These are phyloP conservation scores for Lathyrus tuberosus DNA, from an alignment of 306 rosid species.

Conservation along the genomic window DNA sequence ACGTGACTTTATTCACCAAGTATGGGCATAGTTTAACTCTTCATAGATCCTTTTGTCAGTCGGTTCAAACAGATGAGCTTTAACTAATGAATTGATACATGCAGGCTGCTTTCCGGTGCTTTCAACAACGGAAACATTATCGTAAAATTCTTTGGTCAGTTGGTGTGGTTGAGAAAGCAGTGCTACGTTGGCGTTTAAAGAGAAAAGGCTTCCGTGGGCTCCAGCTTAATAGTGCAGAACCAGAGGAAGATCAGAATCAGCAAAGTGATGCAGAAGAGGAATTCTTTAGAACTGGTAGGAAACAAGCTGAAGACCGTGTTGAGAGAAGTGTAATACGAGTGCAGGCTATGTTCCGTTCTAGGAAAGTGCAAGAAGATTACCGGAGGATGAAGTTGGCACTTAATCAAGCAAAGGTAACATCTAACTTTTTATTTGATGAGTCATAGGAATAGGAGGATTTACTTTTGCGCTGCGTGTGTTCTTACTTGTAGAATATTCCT, in stretches of 20 bases:
- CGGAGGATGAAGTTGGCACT: constrained; percentile 83
- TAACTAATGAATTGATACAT: constrained; percentile 26
- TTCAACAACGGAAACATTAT: constrained; percentile 76
- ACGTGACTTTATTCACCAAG: constrained; percentile 11
- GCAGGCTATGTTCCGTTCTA: constrained; percentile 92
- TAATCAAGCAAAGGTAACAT: constrained; percentile 61
- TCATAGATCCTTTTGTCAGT: neutral
- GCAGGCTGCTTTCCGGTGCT: constrained; percentile 90
- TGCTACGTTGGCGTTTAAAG: constrained; percentile 91
- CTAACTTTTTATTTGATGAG: constrained; percentile 9
- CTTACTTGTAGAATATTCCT: constrained; percentile 34
- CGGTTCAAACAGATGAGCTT: constrained; percentile 1
- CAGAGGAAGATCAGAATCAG: constrained; percentile 38
- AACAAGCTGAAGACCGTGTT: constrained; percentile 83
- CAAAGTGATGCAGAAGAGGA: constrained; percentile 75
- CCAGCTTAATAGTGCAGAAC: constrained; percentile 49
- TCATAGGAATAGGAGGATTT: constrained; percentile 7
- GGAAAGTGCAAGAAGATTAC: constrained; percentile 90
- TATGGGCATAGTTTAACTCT: constrained; percentile 5
- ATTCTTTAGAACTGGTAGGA: constrained; percentile 69
- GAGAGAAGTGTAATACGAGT: constrained; percentile 79
- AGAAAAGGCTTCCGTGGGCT: constrained; percentile 94
- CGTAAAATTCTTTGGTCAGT: constrained; percentile 88
- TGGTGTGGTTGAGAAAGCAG: constrained; percentile 84
- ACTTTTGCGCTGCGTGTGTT: constrained; percentile 6